Evolutionary conservation across 1,139 yeast species (phyloP).

Genomic region (Blastobotrys apis): DNA sequence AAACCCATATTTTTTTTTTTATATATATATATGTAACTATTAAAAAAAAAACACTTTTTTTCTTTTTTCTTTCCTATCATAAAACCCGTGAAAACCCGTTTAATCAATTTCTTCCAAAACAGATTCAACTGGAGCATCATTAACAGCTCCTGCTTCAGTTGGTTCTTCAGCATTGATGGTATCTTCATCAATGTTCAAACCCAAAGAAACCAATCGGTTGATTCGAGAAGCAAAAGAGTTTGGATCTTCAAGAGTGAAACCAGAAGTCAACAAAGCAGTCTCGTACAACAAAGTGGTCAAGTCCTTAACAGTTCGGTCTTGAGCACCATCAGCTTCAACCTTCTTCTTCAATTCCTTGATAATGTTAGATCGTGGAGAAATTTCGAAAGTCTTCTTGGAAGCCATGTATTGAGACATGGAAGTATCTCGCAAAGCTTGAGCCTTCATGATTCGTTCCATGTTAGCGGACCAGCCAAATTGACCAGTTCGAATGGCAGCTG

Average conservation of each 20-base stretch:
- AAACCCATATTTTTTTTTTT: too few species aligned
- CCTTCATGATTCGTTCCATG: slow-evolving; percentile 99
- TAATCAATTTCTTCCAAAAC: slow-evolving; percentile 99
- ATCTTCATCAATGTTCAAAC: slow-evolving; percentile 95
- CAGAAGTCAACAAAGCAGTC: slow-evolving; percentile 97
- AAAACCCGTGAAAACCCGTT: background rate
- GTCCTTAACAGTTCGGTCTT: slow-evolving; percentile 98
- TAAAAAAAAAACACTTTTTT: background rate
- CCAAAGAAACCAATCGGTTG: slow-evolving; percentile 96
- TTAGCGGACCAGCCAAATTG: slow-evolving; percentile 99
- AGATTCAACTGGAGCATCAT: slow-evolving; percentile 66
- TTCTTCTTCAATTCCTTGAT: slow-evolving; percentile 93
- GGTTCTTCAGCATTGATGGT: slow-evolving; percentile 54
- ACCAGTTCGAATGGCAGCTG: slow-evolving; percentile 99
- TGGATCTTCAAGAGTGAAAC: slow-evolving; percentile 98
- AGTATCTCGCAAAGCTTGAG: slow-evolving; percentile 98
- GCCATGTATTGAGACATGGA: slow-evolving; percentile 99
- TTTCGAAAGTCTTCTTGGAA: slow-evolving; percentile 97
- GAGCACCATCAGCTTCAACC: slow-evolving; percentile 96
- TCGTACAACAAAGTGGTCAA: slow-evolving; percentile 93
- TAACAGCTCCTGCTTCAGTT: slow-evolving; percentile 47
- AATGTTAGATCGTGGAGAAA: slow-evolving; percentile 94
- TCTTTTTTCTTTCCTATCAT: background rate
- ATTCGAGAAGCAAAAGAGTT: slow-evolving; percentile 95
- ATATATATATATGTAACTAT: too few species aligned